Evolutionary conservation across 495 filamentous ascomycete species (phyloP).

Genomic region (Aspergillus olivimuriae): DNA sequence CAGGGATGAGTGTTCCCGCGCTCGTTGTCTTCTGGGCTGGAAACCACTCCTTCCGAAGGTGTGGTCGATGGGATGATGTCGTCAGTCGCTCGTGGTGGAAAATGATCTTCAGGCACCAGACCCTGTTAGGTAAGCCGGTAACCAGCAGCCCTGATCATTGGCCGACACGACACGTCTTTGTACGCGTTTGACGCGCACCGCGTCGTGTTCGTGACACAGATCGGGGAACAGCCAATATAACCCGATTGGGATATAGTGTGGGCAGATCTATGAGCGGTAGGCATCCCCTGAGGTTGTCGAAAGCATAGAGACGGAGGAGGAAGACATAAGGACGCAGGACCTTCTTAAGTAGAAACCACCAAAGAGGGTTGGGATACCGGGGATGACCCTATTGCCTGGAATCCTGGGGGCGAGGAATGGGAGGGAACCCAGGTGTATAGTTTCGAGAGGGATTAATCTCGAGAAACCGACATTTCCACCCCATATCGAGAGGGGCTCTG

Average conservation of each 20-base stretch:
- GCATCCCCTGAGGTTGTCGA: background rate
- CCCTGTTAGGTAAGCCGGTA: background rate
- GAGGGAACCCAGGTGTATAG: conserved; percentile 9
- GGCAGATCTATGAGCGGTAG: background rate
- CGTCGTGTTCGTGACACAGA: conserved; percentile 8
- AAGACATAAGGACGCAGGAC: background rate
- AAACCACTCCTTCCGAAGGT: no score
- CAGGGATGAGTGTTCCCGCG: no score
- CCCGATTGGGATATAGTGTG: conserved; percentile 7
- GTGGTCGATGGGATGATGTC: no score
- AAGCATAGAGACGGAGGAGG: background rate
- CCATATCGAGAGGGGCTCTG: background rate
- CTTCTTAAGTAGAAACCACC: background rate
- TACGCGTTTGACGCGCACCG: conserved; percentile 11
- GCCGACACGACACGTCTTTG: conserved; percentile 13
- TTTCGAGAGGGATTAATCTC: background rate
- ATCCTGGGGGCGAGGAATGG: conserved; percentile 5
- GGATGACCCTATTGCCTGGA: background rate
- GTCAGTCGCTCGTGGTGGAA: no score
- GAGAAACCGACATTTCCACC: no score
- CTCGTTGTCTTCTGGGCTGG: no score
- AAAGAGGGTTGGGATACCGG: conserved; percentile 2
- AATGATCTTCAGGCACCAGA: background rate
- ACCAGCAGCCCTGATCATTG: conserved; percentile 11
- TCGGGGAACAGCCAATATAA: conserved; percentile 5